Base-by-base conservation (phyloP, 768 basidiomycete genomes). In the Leccinum barrowsii region DNA sequence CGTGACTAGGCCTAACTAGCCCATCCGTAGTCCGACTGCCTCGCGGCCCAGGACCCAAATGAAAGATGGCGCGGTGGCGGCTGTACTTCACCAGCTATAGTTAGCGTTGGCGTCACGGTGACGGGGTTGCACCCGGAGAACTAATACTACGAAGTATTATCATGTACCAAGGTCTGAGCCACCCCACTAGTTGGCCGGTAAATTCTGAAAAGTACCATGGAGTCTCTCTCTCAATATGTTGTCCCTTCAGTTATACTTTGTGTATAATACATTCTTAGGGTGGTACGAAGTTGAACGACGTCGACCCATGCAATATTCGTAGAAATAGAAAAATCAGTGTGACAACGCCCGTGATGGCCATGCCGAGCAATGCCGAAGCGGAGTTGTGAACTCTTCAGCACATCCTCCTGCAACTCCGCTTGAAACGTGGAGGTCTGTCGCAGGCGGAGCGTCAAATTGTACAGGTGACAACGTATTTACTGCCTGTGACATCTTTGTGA, bases 1-100 rank as follows among this genome's bases (percentile, higher is more conserved):
- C 69, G 69, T 63, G 61, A 62, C 56, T 19, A 3, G 50, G 13
- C 51, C 42, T 42, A n/a, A 8, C 17, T n/a, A 42, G 40, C 42
- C 50, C 47, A 50, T 49, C 47, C 44, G 50, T 59, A 42, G 42
- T 59, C 56, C 47, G 59, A 30, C 62, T 51, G 57, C 67, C 59
- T 67, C 52, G 52, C 48, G 60, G 57, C 47, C 47, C 53, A 40
- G 15, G 3, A 52, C 32, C 35, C 32, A 56, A 62, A 63, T 65
- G 60, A 65, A 62, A 44, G n/a, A 44, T 6, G 42, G 42, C 19
- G 35, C 35, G 42, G 42, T 19, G 42, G 42, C 42, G 42, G 42
- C 42, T 44, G 42, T 44, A 44, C 42, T n/a, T n/a, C 8, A 40
- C 37, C 7, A 13, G 32, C 32, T 32, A 32, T 32, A 12, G 32